These are phyloP conservation scores for Phascolomyces articulosus DNA, from an alignment of 371 early-diverging fungal genomes.

Conservation along the genomic window DNA sequence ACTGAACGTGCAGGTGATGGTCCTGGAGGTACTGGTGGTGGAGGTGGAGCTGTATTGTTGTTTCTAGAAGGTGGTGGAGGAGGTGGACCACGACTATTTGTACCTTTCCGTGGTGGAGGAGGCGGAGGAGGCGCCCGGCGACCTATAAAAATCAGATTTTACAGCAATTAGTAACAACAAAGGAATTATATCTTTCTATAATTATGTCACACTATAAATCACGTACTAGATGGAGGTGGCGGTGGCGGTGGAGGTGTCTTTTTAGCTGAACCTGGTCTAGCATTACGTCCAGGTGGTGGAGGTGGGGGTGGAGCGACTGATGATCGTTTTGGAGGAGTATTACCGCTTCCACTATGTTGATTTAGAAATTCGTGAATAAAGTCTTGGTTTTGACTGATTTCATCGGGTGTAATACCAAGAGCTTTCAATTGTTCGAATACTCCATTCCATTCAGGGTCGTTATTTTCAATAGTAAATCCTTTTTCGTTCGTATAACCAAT, in stretches of 20 bases:
- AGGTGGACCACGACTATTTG: conserved; percentile 11
- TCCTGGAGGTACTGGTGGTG: conserved; percentile 27
- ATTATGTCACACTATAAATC: too few species aligned
- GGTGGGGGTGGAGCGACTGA: conserved; percentile 52
- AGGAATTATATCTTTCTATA: not conserved
- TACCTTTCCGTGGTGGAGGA: conserved; percentile 14
- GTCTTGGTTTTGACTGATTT: conserved; percentile 57
- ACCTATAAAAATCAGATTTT: conserved; percentile 6
- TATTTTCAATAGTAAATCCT: conserved; percentile 81
- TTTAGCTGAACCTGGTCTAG: conserved; percentile 2
- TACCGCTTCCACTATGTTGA: conserved; percentile 41
- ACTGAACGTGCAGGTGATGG: conserved; percentile 16
- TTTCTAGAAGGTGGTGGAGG: conserved; percentile 8
- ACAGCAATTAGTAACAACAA: not conserved
- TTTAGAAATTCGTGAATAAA: conserved; percentile 56
- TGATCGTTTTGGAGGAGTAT: conserved; percentile 1
- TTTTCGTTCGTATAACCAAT: conserved; percentile 80
- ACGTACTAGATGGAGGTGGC: conserved; percentile 24
- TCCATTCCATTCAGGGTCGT: conserved; percentile 78
- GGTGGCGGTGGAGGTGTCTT: conserved; percentile 22
- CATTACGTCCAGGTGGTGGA: conserved; percentile 24
- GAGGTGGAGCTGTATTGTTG: conserved; percentile 11
- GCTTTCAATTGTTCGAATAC: conserved; percentile 75
- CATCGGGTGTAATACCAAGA: conserved; percentile 81
- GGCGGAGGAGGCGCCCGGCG: conserved; percentile 28